Conservation (phyloP, 139 green algal genomes). For the Zygnema circumcarinatum region DNA sequence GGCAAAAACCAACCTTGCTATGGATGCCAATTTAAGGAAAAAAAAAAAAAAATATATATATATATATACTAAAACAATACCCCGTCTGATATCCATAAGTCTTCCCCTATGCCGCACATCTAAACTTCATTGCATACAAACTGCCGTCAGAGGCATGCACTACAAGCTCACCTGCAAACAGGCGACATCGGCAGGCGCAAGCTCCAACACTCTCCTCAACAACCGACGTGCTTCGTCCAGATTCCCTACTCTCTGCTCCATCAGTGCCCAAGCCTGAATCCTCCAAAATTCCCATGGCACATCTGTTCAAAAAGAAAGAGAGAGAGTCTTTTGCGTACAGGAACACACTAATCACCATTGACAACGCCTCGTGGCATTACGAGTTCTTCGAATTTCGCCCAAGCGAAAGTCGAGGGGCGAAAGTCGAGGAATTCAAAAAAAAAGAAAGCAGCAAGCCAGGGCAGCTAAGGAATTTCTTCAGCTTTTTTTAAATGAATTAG, state of each 20-base stretch:
- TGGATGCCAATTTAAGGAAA: no score
- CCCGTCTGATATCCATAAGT: no score
- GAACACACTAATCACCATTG: neutral
- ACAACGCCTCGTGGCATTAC: neutral
- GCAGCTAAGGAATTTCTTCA: neutral
- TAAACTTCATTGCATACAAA: neutral
- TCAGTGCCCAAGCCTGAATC: conserved; percentile 35
- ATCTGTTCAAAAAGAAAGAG: no score
- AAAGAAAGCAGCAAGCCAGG: neutral
- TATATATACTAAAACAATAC: no score
- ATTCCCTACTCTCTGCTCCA: conserved; percentile 33
- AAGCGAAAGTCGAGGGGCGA: neutral
- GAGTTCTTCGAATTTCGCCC: neutral
- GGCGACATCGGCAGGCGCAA: conserved; percentile 8
- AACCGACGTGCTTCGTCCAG: neutral
- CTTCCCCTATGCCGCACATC: no score
- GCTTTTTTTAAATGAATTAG: neutral
- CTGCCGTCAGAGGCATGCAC: neutral
- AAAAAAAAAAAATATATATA: no score
- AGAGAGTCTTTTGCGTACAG: neutral
- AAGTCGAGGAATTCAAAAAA: neutral
- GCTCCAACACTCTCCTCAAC: conserved; percentile 8
- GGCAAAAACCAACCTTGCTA: no score
- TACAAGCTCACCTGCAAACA: conserved; percentile 23
- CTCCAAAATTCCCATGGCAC: neutral